A percentile compares a stretch with the other conserved stretches of the same genome.
Conservation (phyloP, 345 rosid species). For the Atalantia buxifolia region DNA sequence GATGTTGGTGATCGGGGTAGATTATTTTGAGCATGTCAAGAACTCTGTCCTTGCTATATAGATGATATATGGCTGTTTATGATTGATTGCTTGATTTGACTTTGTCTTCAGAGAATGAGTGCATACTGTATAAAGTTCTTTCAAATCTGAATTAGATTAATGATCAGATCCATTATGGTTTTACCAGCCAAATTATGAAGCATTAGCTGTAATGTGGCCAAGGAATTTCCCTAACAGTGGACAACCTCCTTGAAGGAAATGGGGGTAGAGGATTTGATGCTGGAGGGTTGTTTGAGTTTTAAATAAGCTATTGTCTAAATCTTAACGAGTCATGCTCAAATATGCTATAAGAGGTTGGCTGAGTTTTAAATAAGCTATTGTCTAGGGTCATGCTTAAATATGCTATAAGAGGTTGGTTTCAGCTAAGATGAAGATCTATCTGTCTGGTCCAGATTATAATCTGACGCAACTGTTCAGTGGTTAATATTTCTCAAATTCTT, state of each 20-base stretch:
- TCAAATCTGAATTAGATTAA: neutral
- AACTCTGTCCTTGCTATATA: neutral
- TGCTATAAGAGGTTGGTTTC: neutral
- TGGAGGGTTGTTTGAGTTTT: neutral
- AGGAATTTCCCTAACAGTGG: neutral
- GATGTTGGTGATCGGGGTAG: neutral
- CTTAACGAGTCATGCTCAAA: neutral
- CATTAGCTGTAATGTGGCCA: neutral
- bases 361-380: neutral
- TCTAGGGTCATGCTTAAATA: neutral
- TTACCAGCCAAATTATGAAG: neutral
- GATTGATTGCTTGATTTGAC: neutral
- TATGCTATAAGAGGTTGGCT: neutral
- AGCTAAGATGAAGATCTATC: neutral
- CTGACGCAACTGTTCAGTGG: neutral
- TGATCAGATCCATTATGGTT: neutral
- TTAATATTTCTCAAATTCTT: neutral
- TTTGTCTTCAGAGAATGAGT: neutral
- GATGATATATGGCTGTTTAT: neutral
- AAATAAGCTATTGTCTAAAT: conserved; percentile 3
- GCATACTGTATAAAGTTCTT: neutral
- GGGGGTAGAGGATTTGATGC: neutral
- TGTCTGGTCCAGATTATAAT: neutral
- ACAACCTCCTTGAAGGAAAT: neutral
- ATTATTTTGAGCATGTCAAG: neutral